Conservation (phyloP, 2,329 filamentous ascomycete genomes). For the Fusarium sulawesiense region DNA sequence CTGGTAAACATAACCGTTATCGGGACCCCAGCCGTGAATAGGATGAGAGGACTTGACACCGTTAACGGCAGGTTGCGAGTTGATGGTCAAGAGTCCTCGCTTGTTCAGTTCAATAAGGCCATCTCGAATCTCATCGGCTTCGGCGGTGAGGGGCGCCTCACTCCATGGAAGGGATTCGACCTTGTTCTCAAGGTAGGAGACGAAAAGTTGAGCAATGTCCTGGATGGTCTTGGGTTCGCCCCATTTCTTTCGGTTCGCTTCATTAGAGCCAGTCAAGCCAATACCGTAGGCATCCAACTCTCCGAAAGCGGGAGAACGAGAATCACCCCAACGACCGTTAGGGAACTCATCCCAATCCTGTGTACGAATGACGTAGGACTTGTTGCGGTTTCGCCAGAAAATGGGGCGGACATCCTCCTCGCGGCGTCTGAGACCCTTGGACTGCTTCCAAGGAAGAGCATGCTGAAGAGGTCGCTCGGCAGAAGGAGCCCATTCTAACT, state of each 20-base stretch:
- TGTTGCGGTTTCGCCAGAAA: constrained; percentile 98
- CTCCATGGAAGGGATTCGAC: constrained; percentile 92
- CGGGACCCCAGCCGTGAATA: constrained; percentile 92
- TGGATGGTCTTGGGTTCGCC: constrained; percentile 82
- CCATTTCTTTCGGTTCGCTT: constrained; percentile 96
- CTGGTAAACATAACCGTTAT: constrained; percentile 97
- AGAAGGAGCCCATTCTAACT: constrained; percentile 84
- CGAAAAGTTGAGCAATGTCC: constrained; percentile 86
- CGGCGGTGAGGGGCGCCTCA: constrained; percentile 84
- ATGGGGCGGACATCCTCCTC: constrained; percentile 97
- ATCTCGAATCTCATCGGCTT: constrained; percentile 81
- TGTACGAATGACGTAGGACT: constrained; percentile 93
- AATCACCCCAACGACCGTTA: constrained; percentile 98
- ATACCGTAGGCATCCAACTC: constrained; percentile 95
- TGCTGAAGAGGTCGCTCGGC: constrained; percentile 83
- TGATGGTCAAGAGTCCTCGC: constrained; percentile 91
- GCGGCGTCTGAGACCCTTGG: constrained; percentile 85
- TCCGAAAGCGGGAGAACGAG: constrained; percentile 93
- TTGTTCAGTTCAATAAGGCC: constrained; percentile 85
- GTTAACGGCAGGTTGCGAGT: constrained; percentile 95
- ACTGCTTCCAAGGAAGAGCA: constrained; percentile 95
- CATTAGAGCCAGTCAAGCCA: constrained; percentile 92
- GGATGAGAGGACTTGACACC: constrained; percentile 89
- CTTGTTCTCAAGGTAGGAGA: constrained; percentile 84
- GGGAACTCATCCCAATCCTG: constrained; percentile 99